phyloP scores from a whole-genome alignment of 2,329 filamentous ascomycete genomes.

The Mariannaea sp. region DNA sequence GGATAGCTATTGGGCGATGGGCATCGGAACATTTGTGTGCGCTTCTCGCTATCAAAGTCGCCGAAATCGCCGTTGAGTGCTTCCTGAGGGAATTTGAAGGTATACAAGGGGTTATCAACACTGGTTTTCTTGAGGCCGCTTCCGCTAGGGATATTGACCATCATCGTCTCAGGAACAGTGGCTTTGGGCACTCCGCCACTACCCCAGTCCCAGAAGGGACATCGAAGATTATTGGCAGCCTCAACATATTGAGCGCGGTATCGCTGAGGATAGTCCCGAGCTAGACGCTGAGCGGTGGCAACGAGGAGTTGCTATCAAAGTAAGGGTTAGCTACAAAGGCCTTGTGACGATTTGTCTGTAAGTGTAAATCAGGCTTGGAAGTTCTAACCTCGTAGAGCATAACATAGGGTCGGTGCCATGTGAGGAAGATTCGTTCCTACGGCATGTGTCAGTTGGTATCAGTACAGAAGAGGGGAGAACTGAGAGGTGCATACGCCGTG shows the following conservation, averaged over 20 bases:
- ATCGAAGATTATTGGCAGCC: slow-evolving; percentile 53
- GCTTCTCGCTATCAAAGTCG: slow-evolving; percentile 35
- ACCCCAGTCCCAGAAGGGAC: slow-evolving; percentile 62
- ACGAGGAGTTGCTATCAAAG: slow-evolving; percentile 57
- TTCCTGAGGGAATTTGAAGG: slow-evolving; percentile 53
- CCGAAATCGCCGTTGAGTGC: slow-evolving; percentile 47
- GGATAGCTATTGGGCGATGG: slow-evolving; percentile 46
- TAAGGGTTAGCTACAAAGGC: slow-evolving; percentile 17
- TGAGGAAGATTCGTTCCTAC: slow-evolving; percentile 55
- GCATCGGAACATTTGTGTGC: slow-evolving; percentile 49
- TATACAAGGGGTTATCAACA: slow-evolving; percentile 58
- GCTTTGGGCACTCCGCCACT: slow-evolving; percentile 50
- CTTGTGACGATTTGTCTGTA: too few relatives aligned
- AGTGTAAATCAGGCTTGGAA: too few relatives aligned
- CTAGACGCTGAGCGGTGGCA: slow-evolving; percentile 51
- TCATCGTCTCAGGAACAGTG: slow-evolving; percentile 43
- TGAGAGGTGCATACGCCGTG: slow-evolving; percentile 48
- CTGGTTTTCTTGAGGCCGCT: slow-evolving; percentile 36
- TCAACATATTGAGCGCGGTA: slow-evolving; percentile 45
- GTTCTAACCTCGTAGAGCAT: slow-evolving; percentile 56
- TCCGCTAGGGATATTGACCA: slow-evolving; percentile 49
- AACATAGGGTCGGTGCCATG: slow-evolving; percentile 63
- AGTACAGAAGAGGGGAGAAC: too few relatives aligned
- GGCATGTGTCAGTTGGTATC: slow-evolving; percentile 1
- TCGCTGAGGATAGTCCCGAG: slow-evolving; percentile 47